A percentile compares a stretch with the other conserved stretches of the same genome.
Evolutionary conservation across 164 flowering plant species (phyloP).

Genomic region (Echeveria elegans): DNA sequence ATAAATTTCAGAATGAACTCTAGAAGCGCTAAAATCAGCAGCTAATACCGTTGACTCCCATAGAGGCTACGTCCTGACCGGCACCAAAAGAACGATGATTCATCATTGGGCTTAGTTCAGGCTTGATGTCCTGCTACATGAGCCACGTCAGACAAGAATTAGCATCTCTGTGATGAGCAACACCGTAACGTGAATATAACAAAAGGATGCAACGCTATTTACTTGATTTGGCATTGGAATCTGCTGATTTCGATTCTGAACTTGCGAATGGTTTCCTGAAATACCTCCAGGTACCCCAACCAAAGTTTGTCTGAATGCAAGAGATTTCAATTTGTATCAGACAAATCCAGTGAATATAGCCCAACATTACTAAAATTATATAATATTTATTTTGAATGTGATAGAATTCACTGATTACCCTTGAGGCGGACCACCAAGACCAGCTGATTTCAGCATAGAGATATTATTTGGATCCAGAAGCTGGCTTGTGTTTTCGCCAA

Average conservation of each 20-base stretch:
- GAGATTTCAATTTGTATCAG: constrained; percentile 36
- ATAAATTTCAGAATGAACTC: neutral
- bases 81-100: neutral
- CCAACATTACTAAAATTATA: neutral
- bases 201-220: neutral
- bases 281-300: neutral
- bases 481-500: no score
- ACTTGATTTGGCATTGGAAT: neutral
- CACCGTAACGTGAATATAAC: neutral
- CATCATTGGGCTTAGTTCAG: neutral
- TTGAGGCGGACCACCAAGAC: no score
- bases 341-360: neutral
- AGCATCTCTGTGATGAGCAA: neutral
- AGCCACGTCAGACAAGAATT: neutral
- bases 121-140: neutral
- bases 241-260: neutral
- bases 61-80: neutral
- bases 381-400: no score
- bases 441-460: no score
- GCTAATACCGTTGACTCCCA: neutral
- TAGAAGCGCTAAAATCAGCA: neutral
- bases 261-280: neutral
- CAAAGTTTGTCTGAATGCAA: constrained; percentile 17
- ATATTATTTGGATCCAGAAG: no score
- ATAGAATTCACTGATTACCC: constrained; percentile 7